phyloP scores from a whole-genome alignment of 371 early-diverging fungal species.

The Dinochytrium kinnereticum region DNA sequence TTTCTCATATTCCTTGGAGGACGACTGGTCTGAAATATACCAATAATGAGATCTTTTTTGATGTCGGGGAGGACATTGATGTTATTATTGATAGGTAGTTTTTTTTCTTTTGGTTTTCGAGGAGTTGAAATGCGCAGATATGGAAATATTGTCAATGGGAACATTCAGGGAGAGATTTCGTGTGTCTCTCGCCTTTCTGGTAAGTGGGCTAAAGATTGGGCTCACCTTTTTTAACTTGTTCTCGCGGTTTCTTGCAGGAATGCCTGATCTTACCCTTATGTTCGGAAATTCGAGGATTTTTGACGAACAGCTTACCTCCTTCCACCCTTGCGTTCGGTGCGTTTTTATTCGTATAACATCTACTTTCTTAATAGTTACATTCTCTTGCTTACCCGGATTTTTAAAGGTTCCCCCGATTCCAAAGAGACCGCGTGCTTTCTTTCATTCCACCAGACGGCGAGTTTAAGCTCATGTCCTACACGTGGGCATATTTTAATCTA shows the following conservation, averaged over 20 bases:
- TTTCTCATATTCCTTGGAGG: conserved; percentile 87
- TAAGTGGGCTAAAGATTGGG: too few relatives aligned
- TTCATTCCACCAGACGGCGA: conserved; percentile 95
- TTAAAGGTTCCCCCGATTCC: conserved; percentile 68
- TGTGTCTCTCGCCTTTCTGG: conserved; percentile 81
- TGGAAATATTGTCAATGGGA: conserved; percentile 75
- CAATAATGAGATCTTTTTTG: conserved; percentile 92
- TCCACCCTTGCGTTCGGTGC: conserved; percentile 83
- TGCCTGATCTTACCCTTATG: conserved; percentile 84
- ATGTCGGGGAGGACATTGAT: conserved; percentile 88
- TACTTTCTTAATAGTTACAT: too few relatives aligned
- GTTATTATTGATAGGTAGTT: conserved; percentile 75
- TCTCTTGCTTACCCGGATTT: background rate
- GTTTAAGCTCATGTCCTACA: conserved; percentile 85
- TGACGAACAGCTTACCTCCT: conserved; percentile 74
- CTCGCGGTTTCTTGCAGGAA: conserved; percentile 55
- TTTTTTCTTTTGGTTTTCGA: conserved; percentile 7
- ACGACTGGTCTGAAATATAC: conserved; percentile 85
- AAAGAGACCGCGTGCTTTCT: conserved; percentile 76
- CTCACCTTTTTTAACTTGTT: too few relatives aligned
- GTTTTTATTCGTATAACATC: conserved; percentile 8
- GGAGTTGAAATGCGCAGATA: conserved; percentile 48
- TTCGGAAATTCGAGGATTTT: conserved; percentile 75
- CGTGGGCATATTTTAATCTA: conserved; percentile 30
- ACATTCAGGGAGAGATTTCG: conserved; percentile 78